Conservation (phyloP, 164 flowering plant genomes). For the Magnolia changhungtana region DNA sequence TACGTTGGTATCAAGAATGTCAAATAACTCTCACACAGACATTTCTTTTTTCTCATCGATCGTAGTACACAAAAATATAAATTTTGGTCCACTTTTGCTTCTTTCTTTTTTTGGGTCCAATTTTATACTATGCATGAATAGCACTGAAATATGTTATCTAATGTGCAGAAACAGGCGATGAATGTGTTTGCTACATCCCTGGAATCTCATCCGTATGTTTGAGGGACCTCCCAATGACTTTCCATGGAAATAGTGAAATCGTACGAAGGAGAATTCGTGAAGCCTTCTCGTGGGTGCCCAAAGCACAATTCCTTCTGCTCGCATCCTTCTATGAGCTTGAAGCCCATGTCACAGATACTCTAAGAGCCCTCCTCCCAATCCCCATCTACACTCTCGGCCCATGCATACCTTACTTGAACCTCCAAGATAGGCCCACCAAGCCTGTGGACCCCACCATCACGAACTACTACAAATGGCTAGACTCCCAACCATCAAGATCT, state of each 20-base stretch:
- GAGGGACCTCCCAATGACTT: slow-evolving; percentile 33
- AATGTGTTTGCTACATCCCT: slow-evolving; percentile 42
- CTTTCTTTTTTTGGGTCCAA: too few relatives aligned
- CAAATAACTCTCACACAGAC: too few relatives aligned
- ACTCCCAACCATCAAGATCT: neutral
- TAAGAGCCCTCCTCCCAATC: slow-evolving; percentile 19
- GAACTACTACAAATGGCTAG: neutral
- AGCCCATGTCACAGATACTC: slow-evolving; percentile 18
- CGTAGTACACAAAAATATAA: too few relatives aligned
- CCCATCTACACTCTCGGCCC: slow-evolving; percentile 42
- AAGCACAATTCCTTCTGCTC: slow-evolving; percentile 36
- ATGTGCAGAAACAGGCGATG: slow-evolving; percentile 27
- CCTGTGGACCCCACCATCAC: neutral
- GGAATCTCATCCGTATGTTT: slow-evolving; percentile 41
- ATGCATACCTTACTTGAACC: slow-evolving; percentile 9
- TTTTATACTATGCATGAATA: too few relatives aligned
- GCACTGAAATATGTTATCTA: too few relatives aligned
- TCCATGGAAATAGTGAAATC: neutral
- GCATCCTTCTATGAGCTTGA: slow-evolving; percentile 39
- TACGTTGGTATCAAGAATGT: too few relatives aligned
- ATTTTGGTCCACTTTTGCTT: too few relatives aligned
- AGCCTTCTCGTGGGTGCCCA: slow-evolving; percentile 2
- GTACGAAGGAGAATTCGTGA: too few relatives aligned
- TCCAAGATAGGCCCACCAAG: neutral
- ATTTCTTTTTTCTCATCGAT: too few relatives aligned